A percentile compares a stretch with the other conserved stretches of the same genome.
Evolutionary conservation across 768 basidiomycete genomes (phyloP).

Genomic region (Agaricus sinodeliciosus): DNA sequence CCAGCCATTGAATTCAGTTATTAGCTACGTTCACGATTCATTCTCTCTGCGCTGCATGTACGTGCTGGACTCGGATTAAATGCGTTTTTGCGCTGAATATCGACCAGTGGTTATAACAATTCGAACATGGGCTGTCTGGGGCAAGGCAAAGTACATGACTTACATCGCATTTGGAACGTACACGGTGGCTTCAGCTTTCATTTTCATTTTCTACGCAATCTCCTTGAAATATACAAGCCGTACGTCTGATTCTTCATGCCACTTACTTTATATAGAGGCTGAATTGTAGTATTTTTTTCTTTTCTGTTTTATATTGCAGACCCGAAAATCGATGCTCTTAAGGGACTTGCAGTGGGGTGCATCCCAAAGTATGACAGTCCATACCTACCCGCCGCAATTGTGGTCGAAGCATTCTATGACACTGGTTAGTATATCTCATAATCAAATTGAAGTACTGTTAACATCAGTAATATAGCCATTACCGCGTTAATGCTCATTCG

Average conservation of each 20-base stretch:
- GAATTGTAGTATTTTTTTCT: no score
- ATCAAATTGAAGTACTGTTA: not conserved
- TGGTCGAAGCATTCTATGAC: not conserved
- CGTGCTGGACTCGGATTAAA: not conserved
- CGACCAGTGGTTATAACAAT: not conserved
- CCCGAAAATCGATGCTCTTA: no score
- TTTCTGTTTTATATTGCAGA: no score
- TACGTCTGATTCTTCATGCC: not conserved
- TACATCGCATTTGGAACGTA: not conserved
- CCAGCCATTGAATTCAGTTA: not conserved
- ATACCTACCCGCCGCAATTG: not conserved
- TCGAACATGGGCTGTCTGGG: not conserved
- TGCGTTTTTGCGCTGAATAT: no score
- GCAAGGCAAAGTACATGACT: not conserved
- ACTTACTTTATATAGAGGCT: no score
- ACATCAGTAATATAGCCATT: not conserved
- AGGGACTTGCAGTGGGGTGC: not conserved
- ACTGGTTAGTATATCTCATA: not conserved
- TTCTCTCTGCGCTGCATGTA: not conserved
- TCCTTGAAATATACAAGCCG: not conserved
- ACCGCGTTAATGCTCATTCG: not conserved
- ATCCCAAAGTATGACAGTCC: not conserved
- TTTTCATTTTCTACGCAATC: not conserved
- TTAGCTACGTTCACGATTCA: not conserved
- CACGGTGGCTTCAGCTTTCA: not conserved